A percentile compares a stretch with the other conserved stretches of the same genome.
phyloP scores from a whole-genome alignment of 257 asterid genomes.

The Henckelia pumila region DNA sequence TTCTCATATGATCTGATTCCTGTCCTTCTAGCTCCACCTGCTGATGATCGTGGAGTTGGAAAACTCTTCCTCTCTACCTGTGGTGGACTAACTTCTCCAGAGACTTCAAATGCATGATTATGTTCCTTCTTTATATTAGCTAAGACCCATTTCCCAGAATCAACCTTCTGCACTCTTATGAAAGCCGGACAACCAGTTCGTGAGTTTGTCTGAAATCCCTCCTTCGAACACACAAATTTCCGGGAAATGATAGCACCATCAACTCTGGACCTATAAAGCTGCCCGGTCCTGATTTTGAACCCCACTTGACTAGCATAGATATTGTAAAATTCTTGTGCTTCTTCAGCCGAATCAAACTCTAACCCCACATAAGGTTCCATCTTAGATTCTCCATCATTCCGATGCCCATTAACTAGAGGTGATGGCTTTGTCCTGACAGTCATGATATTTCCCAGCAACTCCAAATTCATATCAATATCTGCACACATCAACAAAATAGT shows the following conservation, averaged over 20 bases:
- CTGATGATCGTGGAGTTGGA: conserved; percentile 61
- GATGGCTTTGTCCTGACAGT: conserved; percentile 64
- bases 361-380: conserved; percentile 75
- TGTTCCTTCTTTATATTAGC: conserved; percentile 83
- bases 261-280: conserved; percentile 79
- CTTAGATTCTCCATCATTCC: conserved; percentile 55
- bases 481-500: conserved; percentile 19
- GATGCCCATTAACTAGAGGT: conserved; percentile 46
- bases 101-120: conserved; percentile 67
- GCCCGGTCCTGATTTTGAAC: conserved; percentile 87
- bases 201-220: conserved; percentile 87
- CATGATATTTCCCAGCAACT: conserved; percentile 51
- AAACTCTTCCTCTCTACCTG: conserved; percentile 55
- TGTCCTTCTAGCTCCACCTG: conserved; percentile 74
- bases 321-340: conserved; percentile 83
- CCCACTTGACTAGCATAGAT: conserved; percentile 70
- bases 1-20: conserved; percentile 86
- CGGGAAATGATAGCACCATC: conserved; percentile 88
- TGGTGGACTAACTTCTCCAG: conserved; percentile 65
- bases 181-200: conserved; percentile 95
- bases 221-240: conserved; percentile 89
- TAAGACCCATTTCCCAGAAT: conserved; percentile 87
- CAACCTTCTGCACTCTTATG: conserved; percentile 76
- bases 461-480: conserved; percentile 75
- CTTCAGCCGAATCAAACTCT: conserved; percentile 86